These are phyloP conservation scores for Aspergillus floridensis DNA, from an alignment of 2,329 filamentous ascomycete genomes.

Conservation along the genomic window DNA sequence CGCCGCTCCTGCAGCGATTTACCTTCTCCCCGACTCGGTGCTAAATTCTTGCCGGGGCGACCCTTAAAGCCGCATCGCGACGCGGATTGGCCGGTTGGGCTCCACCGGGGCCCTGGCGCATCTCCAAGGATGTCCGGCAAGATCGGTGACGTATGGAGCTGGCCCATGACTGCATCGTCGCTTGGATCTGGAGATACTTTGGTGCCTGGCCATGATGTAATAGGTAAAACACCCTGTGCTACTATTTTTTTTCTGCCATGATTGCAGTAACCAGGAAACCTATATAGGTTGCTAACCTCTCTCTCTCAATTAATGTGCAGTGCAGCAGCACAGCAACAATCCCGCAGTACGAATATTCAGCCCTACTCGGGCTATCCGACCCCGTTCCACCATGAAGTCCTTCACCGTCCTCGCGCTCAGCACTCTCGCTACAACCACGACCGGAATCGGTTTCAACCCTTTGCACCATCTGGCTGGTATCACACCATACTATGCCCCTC, in stretches of 20 bases:
- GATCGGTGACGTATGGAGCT: background rate
- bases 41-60: background rate
- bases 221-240: background rate
- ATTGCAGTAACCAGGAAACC: background rate
- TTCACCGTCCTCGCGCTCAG: background rate
- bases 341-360: background rate
- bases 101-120: background rate
- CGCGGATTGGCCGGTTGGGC: background rate
- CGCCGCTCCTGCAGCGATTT: background rate
- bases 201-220: background rate
- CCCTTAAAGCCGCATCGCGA: background rate
- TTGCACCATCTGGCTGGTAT: slow-evolving; percentile 57
- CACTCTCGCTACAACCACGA: background rate
- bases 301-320: background rate
- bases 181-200: background rate
- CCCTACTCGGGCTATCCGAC: background rate
- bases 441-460: slow-evolving; percentile 46
- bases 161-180: background rate
- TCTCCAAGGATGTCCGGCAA: background rate
- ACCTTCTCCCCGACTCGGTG: background rate
- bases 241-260: background rate
- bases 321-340: background rate
- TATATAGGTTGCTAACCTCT: background rate
- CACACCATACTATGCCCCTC: slow-evolving; percentile 57
- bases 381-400: background rate